phyloP scores from a whole-genome alignment of 306 rosid species.

The Malus orientalis region DNA sequence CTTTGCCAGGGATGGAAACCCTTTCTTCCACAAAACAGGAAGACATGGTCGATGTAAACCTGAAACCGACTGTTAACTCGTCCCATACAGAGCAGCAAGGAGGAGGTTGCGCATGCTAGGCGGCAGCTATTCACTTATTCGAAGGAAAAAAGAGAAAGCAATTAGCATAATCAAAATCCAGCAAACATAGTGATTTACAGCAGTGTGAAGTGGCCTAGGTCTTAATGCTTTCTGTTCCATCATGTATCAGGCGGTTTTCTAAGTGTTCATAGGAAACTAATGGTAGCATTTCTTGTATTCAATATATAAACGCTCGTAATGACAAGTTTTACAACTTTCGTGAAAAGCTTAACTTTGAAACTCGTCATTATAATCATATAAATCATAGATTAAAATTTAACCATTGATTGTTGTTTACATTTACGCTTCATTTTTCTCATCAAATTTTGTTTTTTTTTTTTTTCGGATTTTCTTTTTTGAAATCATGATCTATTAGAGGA shows the following conservation, averaged over 20 bases:
- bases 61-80: constrained; percentile 67
- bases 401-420: no score
- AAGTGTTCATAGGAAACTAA: constrained; percentile 11
- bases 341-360: no score
- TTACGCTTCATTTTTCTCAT: no score
- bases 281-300: constrained; percentile 22
- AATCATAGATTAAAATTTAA: no score
- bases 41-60: constrained; percentile 96
- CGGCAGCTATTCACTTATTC: constrained; percentile 16
- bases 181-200: background rate
- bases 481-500: no score
- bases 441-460: no score
- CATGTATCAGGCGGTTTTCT: constrained; percentile 14
- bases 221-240: constrained; percentile 14
- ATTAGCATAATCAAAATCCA: constrained; percentile 10
- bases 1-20: constrained; percentile 98
- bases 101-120: constrained; percentile 91
- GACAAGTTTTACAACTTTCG: no score
- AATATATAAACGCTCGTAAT: no score
- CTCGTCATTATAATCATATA: no score
- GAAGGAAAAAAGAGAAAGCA: constrained; percentile 4
- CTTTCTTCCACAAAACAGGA: constrained; percentile 93
- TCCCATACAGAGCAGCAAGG: constrained; percentile 83
- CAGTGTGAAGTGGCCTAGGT: constrained; percentile 16
- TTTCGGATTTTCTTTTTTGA: no score